A percentile compares a stretch with the other conserved stretches of the same genome.
phyloP scores from a whole-genome alignment of 106 monocot genomes.

The Posidonia australis region DNA sequence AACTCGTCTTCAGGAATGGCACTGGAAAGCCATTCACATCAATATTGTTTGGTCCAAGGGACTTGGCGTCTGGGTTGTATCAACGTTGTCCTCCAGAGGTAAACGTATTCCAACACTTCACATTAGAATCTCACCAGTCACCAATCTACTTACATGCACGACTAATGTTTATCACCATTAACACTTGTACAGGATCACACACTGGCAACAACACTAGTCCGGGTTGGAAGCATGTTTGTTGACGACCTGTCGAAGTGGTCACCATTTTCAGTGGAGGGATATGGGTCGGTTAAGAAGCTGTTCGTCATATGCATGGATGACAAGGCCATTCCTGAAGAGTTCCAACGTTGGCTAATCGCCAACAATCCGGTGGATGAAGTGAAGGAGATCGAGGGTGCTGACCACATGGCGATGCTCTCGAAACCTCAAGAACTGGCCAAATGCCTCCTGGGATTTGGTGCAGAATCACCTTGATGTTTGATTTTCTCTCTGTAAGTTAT shows the following conservation, averaged over 20 bases:
- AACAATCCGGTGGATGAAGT: constrained; percentile 21
- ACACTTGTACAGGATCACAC: constrained; percentile 8
- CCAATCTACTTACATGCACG: too few species aligned
- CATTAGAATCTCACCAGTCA: too few species aligned
- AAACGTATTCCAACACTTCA: not conserved
- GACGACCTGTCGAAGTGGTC: constrained; percentile 1
- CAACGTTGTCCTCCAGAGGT: constrained; percentile 3
- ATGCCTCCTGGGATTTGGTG: constrained; percentile 1
- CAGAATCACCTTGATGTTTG: too few species aligned
- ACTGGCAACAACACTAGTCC: not conserved
- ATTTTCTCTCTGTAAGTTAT: too few species aligned
- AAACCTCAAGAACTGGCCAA: constrained; percentile 27
- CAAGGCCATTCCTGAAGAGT: not conserved
- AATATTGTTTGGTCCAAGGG: not conserved
- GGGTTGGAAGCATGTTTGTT: not conserved
- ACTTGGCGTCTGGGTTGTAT: not conserved
- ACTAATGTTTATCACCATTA: too few species aligned
- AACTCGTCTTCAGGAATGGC: not conserved
- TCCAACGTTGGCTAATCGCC: constrained; percentile 37
- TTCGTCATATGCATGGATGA: constrained; percentile 39
- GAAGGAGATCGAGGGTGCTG: constrained; percentile 36
- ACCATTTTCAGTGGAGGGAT: constrained; percentile 13
- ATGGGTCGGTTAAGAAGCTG: constrained; percentile 27
- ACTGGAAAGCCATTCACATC: not conserved
- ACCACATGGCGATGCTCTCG: constrained; percentile 58